phyloP scores from a whole-genome alignment of 169 alveolate species.

The Fabrea salina region DNA sequence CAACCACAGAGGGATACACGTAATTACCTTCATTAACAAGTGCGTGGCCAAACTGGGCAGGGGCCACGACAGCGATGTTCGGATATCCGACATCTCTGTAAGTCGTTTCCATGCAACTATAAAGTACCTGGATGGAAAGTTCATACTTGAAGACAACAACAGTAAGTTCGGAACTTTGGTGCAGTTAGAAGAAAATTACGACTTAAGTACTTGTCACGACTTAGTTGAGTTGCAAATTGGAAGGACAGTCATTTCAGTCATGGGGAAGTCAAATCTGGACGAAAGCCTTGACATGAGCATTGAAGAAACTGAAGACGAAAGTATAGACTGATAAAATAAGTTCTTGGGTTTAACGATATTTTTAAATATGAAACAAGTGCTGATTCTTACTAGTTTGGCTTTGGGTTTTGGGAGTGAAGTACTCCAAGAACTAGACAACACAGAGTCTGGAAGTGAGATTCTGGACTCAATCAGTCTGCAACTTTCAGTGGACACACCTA shows the following conservation, averaged over 20 bases:
- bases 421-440: too few species aligned
- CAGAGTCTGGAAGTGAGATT: too few species aligned
- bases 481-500: too few species aligned
- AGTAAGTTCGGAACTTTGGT: constrained; percentile 96
- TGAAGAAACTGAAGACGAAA: too few species aligned
- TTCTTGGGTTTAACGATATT: too few species aligned
- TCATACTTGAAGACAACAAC: constrained; percentile 89
- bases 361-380: too few species aligned
- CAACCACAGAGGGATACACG: constrained; percentile 70
- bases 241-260: neutral
- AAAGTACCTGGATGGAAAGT: constrained; percentile 79
- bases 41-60: constrained; percentile 85
- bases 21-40: constrained; percentile 67
- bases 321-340: too few species aligned
- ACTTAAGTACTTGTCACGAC: too few species aligned
- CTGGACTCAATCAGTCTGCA: too few species aligned
- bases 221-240: neutral
- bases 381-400: too few species aligned
- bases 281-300: too few species aligned
- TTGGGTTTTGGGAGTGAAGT: too few species aligned
- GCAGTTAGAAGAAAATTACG: constrained; percentile 24
- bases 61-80: constrained; percentile 91
- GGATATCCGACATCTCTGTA: constrained; percentile 94
- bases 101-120: constrained; percentile 91
- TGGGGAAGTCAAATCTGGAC: neutral